Conservation (phyloP, 1,284 basidiomycete species). For the Microbotryomycetes sp. region DNA sequence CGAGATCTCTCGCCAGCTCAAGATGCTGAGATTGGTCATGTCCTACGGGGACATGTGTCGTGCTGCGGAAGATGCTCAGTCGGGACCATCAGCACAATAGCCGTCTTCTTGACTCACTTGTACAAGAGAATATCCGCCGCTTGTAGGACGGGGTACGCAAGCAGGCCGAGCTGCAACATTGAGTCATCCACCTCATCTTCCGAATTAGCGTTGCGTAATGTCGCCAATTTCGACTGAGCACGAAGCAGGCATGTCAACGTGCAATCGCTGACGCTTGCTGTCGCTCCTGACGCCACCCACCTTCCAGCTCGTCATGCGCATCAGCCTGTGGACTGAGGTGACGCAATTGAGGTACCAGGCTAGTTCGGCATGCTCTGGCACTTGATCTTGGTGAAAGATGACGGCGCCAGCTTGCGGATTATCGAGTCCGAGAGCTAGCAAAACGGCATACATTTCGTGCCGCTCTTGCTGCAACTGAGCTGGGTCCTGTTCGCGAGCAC, state of each 20-base stretch:
- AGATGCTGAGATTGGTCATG: conserved; percentile 94
- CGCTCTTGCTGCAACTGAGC: conserved; percentile 55
- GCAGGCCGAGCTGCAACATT: conserved; percentile 70
- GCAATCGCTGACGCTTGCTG: not conserved
- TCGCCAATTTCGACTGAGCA: conserved; percentile 62
- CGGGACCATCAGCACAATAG: not conserved
- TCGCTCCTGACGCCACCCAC: conserved; percentile 1
- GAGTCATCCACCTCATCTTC: conserved; percentile 73
- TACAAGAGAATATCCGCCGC: conserved; percentile 88
- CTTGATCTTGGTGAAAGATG: conserved; percentile 85
- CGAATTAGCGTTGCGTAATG: conserved; percentile 61
- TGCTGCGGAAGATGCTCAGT: conserved; percentile 45
- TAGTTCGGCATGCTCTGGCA: conserved; percentile 76
- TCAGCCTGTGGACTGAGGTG: conserved; percentile 69
- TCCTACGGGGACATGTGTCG: conserved; percentile 89
- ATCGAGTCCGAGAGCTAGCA: conserved; percentile 80
- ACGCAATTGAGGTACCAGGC: conserved; percentile 85
- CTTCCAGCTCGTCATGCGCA: conserved; percentile 34
- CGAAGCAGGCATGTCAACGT: not conserved
- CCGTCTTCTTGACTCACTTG: conserved; percentile 47
- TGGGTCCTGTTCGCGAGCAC: conserved; percentile 66
- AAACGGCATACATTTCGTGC: conserved; percentile 69
- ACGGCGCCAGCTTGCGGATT: conserved; percentile 56
- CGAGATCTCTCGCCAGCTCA: conserved; percentile 76
- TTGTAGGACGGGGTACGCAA: conserved; percentile 89